phyloP scores from a whole-genome alignment of 1,139 yeast species.

The Sugiyamaella grinbergsii region DNA sequence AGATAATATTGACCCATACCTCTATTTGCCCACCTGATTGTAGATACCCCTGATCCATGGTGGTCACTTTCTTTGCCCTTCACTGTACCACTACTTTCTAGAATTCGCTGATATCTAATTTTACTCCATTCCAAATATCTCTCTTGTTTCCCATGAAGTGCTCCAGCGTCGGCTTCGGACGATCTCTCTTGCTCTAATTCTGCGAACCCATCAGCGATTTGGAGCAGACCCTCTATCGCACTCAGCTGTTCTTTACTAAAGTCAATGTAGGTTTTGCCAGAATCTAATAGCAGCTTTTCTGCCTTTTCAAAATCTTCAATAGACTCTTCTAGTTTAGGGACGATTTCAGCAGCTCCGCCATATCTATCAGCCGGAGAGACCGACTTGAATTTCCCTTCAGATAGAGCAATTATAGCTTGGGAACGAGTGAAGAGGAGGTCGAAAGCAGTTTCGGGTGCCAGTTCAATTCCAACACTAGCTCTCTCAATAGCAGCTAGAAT shows the following conservation, averaged over 20 bases:
- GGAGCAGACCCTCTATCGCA: constrained; percentile 46
- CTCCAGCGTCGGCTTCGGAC: constrained; percentile 46
- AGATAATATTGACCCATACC: constrained; percentile 43
- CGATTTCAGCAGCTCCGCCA: constrained; percentile 21
- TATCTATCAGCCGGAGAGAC: constrained; percentile 19
- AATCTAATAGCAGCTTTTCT: constrained; percentile 43
- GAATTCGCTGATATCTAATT: constrained; percentile 29
- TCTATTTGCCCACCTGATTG: constrained; percentile 35
- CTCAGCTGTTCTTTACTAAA: constrained; percentile 18
- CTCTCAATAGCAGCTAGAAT: constrained; percentile 75
- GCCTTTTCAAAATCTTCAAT: constrained; percentile 51
- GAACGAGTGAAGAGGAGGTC: constrained; percentile 55
- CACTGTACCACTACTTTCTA: constrained; percentile 27
- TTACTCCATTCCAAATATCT: constrained; percentile 33
- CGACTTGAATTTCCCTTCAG: constrained; percentile 37
- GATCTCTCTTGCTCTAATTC: constrained; percentile 68
- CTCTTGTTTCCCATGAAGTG: constrained; percentile 24
- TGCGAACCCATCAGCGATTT: constrained; percentile 58
- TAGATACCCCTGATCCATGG: constrained; percentile 24
- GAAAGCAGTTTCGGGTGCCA: constrained; percentile 47
- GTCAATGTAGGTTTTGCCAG: constrained; percentile 16
- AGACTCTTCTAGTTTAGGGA: constrained; percentile 45
- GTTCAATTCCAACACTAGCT: constrained; percentile 58
- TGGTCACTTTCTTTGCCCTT: constrained; percentile 31
- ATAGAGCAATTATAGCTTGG: constrained; percentile 53